phyloP scores from a whole-genome alignment of 208 protist genomes.

The Porcisia hertigi region DNA sequence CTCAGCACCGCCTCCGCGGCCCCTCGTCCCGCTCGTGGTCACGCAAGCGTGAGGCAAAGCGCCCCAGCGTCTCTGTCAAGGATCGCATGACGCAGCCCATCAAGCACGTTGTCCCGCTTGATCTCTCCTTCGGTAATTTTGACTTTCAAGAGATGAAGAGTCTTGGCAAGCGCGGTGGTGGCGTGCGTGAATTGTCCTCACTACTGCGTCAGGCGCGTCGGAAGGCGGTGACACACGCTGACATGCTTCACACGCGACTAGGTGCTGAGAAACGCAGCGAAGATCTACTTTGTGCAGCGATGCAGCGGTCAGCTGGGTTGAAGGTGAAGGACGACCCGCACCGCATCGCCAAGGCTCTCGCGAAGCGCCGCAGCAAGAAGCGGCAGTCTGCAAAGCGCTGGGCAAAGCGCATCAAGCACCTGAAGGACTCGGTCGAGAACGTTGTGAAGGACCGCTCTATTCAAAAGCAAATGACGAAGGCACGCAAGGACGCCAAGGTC shows the following conservation, averaged over 20 bases:
- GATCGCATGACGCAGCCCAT: conserved; percentile 28
- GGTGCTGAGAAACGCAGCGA: conserved; percentile 51
- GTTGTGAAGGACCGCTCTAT: conserved; percentile 61
- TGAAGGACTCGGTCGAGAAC: conserved; percentile 75
- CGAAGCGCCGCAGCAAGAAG: conserved; percentile 79
- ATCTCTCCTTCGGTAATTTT: conserved; percentile 83
- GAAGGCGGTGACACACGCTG: conserved; percentile 35
- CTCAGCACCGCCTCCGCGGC: conserved; percentile 8
- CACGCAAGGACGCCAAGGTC: conserved; percentile 31
- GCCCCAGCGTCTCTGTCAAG: conserved; percentile 2
- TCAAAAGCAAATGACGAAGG: conserved; percentile 38
- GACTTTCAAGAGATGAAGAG: conserved; percentile 77
- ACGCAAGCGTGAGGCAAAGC: conserved; percentile 7
- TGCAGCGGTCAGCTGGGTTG: conserved; percentile 56
- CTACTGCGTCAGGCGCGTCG: conserved; percentile 57
- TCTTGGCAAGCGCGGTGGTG: conserved; percentile 70
- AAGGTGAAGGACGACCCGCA: conserved; percentile 80
- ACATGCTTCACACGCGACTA: conserved; percentile 41
- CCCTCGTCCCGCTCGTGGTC: conserved; percentile 18
- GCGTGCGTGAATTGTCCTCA: conserved; percentile 66
- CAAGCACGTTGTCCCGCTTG: conserved; percentile 45
- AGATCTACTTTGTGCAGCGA: conserved; percentile 58
- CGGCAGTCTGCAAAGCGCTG: conserved; percentile 79
- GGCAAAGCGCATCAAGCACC: conserved; percentile 57
- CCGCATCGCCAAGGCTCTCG: conserved; percentile 61